Percentiles rank a stretch among this genome's conserved stretches.
phyloP scores from a whole-genome alignment of 2,329 filamentous ascomycete genomes.

The Dendrostoma leiphaemia region DNA sequence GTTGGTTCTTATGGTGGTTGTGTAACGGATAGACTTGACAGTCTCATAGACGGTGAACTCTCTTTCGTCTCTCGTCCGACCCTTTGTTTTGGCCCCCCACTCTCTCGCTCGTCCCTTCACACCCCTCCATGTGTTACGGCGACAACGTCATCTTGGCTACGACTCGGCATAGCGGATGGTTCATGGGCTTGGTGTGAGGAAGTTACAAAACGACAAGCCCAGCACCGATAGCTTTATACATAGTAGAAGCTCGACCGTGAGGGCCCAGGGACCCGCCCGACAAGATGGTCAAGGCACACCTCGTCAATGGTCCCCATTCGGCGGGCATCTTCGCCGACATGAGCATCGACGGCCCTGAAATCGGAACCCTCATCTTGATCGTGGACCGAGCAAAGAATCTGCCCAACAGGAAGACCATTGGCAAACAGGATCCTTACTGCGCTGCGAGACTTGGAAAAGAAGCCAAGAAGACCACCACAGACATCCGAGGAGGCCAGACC shows the following conservation, averaged over 20 bases:
- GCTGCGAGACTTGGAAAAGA: slow-evolving; percentile 92
- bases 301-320: slow-evolving; percentile 69
- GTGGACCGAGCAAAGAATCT: slow-evolving; percentile 96
- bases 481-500: slow-evolving; percentile 91
- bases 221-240: slow-evolving; percentile 1
- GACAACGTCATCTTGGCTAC: not conserved
- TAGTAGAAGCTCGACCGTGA: not conserved
- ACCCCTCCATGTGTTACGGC: not conserved
- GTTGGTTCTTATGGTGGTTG: not conserved
- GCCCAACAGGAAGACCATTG: slow-evolving; percentile 94
- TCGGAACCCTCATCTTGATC: slow-evolving; percentile 88
- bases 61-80: not conserved
- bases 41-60: slow-evolving; percentile 1
- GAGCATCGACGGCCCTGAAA: slow-evolving; percentile 86
- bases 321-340: slow-evolving; percentile 94
- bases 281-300: slow-evolving; percentile 53
- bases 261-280: slow-evolving; percentile 4
- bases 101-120: not conserved
- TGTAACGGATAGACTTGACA: not conserved
- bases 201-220: not conserved
- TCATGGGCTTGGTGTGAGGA: not conserved
- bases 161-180: not conserved
- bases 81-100: not conserved
- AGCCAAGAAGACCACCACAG: slow-evolving; percentile 94
- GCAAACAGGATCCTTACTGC: slow-evolving; percentile 97